Conservation (phyloP, 148 eudicot species). For the Silene conica region DNA sequence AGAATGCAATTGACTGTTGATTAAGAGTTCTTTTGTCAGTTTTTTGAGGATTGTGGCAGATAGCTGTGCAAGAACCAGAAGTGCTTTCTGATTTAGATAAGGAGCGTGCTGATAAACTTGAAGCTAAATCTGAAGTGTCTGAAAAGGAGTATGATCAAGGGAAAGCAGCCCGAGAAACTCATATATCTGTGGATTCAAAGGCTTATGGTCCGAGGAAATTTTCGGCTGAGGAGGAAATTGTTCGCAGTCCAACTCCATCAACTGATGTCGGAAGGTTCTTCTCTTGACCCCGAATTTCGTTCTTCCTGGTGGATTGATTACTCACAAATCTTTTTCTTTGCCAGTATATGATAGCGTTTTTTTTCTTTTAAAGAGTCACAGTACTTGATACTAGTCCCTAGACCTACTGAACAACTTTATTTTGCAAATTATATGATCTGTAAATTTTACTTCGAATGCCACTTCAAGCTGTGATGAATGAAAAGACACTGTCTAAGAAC, state of each 20-base stretch:
- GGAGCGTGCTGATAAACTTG: constrained; percentile 9
- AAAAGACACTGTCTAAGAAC: background rate
- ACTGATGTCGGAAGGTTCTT: constrained; percentile 24
- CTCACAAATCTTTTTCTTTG: background rate
- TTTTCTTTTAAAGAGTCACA: background rate
- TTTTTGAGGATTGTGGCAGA: constrained; percentile 19
- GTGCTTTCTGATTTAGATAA: constrained; percentile 13
- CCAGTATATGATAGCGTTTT: background rate
- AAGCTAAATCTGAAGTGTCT: background rate
- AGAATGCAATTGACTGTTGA: background rate
- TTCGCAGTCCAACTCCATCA: constrained; percentile 17
- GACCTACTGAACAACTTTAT: background rate
- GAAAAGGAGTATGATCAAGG: constrained; percentile 9
- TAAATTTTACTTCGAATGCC: constrained; percentile 5
- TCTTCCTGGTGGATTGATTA: background rate
- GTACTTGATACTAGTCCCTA: background rate
- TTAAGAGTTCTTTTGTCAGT: constrained; percentile 1
- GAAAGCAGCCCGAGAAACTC: constrained; percentile 1
- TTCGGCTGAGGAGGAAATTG: constrained; percentile 10
- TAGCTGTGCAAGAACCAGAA: constrained; percentile 22
- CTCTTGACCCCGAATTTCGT: constrained; percentile 1
- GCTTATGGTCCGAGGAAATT: background rate
- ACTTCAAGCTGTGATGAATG: constrained; percentile 4
- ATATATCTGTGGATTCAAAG: background rate
- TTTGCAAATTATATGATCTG: background rate